phyloP scores from a whole-genome alignment of 1,284 basidiomycete genomes.

The Coniferiporia weirii region DNA sequence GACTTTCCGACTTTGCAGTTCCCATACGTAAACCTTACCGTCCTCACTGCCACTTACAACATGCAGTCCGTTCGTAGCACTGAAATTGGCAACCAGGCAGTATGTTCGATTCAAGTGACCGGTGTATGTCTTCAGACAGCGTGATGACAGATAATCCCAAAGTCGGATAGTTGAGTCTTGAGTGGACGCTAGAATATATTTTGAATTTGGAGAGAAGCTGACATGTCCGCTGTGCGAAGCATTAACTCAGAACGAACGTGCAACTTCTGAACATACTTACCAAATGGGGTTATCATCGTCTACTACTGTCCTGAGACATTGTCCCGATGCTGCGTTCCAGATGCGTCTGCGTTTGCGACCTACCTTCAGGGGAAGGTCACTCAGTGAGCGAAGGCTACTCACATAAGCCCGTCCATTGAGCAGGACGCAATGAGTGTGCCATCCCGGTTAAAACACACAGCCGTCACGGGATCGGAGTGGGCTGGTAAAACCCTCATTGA shows the following conservation, averaged over 20 bases:
- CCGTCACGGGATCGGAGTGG: constrained; percentile 94
- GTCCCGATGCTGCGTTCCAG: constrained; percentile 95
- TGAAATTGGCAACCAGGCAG: constrained; percentile 63
- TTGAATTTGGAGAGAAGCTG: constrained; percentile 87
- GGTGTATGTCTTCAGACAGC: constrained; percentile 88
- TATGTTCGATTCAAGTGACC: constrained; percentile 82
- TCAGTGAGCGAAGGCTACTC: constrained; percentile 28
- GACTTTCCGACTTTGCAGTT: constrained; percentile 79
- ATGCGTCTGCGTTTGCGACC: constrained; percentile 59
- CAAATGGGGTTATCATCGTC: constrained; percentile 95
- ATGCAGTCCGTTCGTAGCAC: constrained; percentile 51
- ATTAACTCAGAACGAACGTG: not conserved
- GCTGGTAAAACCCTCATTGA: constrained; percentile 83
- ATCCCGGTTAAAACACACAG: constrained; percentile 90
- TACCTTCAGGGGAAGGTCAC: not conserved
- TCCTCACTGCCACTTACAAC: constrained; percentile 92
- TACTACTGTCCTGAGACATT: constrained; percentile 94
- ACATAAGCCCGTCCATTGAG: constrained; percentile 97
- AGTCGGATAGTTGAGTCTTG: constrained; percentile 91
- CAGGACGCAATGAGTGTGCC: constrained; percentile 92
- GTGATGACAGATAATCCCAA: constrained; percentile 91
- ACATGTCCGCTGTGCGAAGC: constrained; percentile 62
- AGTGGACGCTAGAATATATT: constrained; percentile 83
- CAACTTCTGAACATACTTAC: constrained; percentile 35
- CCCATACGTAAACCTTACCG: constrained; percentile 84